phyloP scores from a whole-genome alignment of 495 filamentous ascomycete genomes.

The Apiosordaria backusii region DNA sequence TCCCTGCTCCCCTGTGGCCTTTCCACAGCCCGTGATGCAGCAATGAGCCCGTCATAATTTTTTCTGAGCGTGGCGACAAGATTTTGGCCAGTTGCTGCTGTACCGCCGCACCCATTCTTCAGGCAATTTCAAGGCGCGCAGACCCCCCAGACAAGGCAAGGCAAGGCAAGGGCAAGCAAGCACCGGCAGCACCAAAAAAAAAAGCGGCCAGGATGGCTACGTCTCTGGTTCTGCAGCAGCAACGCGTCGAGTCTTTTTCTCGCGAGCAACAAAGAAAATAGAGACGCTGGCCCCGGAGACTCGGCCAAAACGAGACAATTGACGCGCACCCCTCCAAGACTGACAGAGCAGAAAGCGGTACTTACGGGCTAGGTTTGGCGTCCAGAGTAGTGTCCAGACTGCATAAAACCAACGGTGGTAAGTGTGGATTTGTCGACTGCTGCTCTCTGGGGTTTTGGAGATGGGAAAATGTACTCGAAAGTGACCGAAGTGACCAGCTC shows the following conservation, averaged over 20 bases:
- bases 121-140: conserved; percentile 25
- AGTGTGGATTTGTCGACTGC: conserved; percentile 20
- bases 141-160: background rate
- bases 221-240: conserved; percentile 9
- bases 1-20: background rate
- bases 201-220: conserved; percentile 15
- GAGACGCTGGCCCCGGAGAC: background rate
- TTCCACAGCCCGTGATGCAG: conserved; percentile 3
- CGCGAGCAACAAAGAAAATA: conserved; percentile 5
- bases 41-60: conserved; percentile 23
- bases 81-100: conserved; percentile 10
- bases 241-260: conserved; percentile 22
- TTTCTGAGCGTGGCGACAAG: conserved; percentile 22
- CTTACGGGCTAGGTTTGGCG: conserved; percentile 21
- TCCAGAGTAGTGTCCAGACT: background rate
- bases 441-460: conserved; percentile 10
- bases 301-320: conserved; percentile 6
- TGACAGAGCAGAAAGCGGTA: conserved; percentile 17
- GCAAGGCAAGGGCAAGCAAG: background rate
- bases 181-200: background rate
- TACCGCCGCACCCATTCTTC: conserved; percentile 16
- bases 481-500: conserved; percentile 30
- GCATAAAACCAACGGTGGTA: conserved; percentile 27
- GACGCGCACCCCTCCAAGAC: conserved; percentile 1
- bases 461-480: conserved; percentile 17